phyloP scores from a whole-genome alignment of 306 rosid species.

The Quercus berberidifolia region DNA sequence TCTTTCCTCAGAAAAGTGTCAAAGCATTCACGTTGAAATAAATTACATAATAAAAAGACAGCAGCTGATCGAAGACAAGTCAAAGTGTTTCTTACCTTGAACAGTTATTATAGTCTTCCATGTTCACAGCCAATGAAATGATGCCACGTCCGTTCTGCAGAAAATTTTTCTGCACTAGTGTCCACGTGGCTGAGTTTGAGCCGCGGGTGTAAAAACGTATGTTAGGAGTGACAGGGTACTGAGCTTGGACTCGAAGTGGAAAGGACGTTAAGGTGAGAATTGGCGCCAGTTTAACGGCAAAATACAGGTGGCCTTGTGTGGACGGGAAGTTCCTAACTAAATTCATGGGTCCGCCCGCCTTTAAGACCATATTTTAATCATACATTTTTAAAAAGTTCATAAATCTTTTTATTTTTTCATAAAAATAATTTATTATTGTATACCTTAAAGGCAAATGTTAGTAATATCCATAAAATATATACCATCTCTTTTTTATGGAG shows the following conservation, averaged over 20 bases:
- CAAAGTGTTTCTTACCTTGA: background rate
- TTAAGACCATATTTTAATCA: no score
- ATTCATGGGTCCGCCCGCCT: no score
- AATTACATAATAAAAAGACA: no score
- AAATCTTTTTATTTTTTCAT: no score
- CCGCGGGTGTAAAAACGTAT: background rate
- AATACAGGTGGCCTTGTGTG: background rate
- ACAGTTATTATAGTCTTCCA: background rate
- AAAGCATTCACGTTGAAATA: conserved; percentile 13
- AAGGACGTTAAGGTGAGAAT: background rate
- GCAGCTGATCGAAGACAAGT: background rate
- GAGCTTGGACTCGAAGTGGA: background rate
- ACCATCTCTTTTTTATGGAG: no score
- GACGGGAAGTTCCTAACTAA: background rate
- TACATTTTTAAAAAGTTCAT: no score
- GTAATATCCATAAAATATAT: no score
- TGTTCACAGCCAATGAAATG: background rate
- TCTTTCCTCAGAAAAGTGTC: background rate
- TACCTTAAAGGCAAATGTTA: fast-evolving
- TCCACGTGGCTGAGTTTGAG: background rate
- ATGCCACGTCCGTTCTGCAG: background rate
- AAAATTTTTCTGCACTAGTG: background rate
- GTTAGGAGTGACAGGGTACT: background rate
- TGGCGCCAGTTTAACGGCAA: conserved; percentile 30
- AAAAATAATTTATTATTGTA: no score